Percentiles rank a stretch among this genome's conserved stretches.
Conservation (phyloP, 768 basidiomycete genomes). For the Tylopilus vinaceipallidus region DNA sequence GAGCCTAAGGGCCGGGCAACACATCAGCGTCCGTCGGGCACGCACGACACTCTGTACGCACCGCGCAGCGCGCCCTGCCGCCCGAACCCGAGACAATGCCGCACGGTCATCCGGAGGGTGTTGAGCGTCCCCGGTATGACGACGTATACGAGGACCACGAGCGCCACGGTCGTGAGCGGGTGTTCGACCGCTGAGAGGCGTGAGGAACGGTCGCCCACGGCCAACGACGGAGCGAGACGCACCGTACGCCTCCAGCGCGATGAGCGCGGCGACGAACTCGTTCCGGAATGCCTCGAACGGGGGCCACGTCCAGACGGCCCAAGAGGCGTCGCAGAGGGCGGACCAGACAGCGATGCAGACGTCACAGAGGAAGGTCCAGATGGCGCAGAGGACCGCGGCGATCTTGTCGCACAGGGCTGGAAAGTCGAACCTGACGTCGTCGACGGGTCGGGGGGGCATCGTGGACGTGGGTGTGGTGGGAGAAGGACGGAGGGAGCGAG, state of each 20-base stretch:
- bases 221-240: background rate
- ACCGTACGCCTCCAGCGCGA: conserved; percentile 14
- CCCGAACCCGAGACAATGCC: conserved; percentile 3
- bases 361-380: conserved; percentile 8
- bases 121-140: conserved; percentile 1
- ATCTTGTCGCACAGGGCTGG: conserved; percentile 14
- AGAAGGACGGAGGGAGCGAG: background rate
- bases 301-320: conserved; percentile 18
- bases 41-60: background rate
- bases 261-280: conserved; percentile 10
- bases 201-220: background rate
- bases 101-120: background rate
- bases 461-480: background rate
- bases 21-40: background rate
- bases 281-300: conserved; percentile 23
- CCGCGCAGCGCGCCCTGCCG: conserved; percentile 5
- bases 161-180: conserved; percentile 8
- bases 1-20: conserved; percentile 8
- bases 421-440: conserved; percentile 21
- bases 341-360: conserved; percentile 6
- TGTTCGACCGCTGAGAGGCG: conserved; percentile 6
- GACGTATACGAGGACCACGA: conserved; percentile 14
- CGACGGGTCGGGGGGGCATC: conserved; percentile 18
- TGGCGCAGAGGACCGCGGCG: conserved; percentile 9
- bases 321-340: conserved; percentile 6